Evolutionary conservation across 176 grass and related monocot genomes (phyloP), one percentile per base, ranked within the genome.

Genomic region (Paspalum notatum): DNA sequence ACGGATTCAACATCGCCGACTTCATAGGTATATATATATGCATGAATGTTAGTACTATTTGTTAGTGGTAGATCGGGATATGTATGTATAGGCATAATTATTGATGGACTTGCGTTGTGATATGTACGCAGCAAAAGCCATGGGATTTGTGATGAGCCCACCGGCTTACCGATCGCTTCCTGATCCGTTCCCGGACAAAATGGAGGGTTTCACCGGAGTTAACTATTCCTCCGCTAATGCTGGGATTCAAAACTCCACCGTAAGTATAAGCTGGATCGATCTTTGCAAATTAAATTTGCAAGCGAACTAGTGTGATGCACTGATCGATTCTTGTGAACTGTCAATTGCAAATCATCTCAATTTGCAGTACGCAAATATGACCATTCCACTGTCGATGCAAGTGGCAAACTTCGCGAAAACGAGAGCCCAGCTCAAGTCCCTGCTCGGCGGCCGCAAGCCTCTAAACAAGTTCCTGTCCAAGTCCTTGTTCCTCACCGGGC

Each of bases 1-100:
- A 86, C 39, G 87, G 87, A 41, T 86, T 82, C 62, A 86, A 86
- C 54, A 73, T 73, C 56, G 64, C 71, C 20, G 83, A 90, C 32
- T 90, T 86, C 43, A 64, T 90, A 9, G 38, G 63, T 66, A 66
- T n/a, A 22, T 65, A 49, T 14, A 17, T 5, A 2, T 48, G 46
- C 15, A 65, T 18, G 32, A 6, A 40, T 12, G 12, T 50, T n/a
- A n/a, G n/a, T n/a, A n/a, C n/a, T n/a, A n/a, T n/a, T n/a, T n/a
- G n/a, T n/a, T n/a, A n/a, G n/a, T n/a, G n/a, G n/a, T n/a, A n/a
- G n/a, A n/a, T n/a, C n/a, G n/a, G n/a, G n/a, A n/a, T n/a, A n/a
- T n/a, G n/a, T n/a, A n/a, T n/a, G n/a, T n/a, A n/a, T n/a, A n/a
- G n/a, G n/a, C n/a, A n/a, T n/a, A n/a, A n/a, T n/a, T n/a, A n/a